Conservation (phyloP, 176 grass and related monocot genomes). For the Triticum urartu region DNA sequence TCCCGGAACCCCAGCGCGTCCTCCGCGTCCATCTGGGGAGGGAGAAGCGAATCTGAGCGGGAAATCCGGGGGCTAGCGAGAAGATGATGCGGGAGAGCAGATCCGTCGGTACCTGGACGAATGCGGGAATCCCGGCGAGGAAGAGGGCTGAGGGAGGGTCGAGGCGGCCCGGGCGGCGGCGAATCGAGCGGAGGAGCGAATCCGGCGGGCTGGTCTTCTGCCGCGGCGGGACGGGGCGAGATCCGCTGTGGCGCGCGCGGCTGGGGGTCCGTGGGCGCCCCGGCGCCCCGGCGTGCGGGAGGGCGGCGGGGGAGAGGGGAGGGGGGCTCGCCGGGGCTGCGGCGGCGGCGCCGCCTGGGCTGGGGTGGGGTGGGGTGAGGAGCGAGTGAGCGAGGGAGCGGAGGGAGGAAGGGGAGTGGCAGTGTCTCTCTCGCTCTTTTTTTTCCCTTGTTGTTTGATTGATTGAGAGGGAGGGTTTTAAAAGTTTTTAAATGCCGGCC, state of each 20-base stretch:
- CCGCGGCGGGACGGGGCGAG: neutral
- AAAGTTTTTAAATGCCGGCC: neutral
- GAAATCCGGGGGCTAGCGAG: neutral
- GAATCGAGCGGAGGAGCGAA: neutral
- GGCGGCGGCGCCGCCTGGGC: neutral
- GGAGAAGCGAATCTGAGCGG: neutral
- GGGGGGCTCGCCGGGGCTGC: neutral
- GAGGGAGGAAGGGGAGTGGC: neutral
- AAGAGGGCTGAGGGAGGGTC: neutral
- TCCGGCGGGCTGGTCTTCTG: neutral
- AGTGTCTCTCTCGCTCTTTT: neutral
- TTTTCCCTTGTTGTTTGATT: neutral
- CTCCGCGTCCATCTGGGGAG: neutral
- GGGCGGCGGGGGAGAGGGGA: neutral
- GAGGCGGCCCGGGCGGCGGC: neutral
- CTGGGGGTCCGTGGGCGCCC: neutral
- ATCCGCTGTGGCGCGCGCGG: neutral
- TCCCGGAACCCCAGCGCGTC: conserved; percentile 45
- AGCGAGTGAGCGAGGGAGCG: neutral
- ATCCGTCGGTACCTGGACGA: neutral
- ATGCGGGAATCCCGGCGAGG: neutral
- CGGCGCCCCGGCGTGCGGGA: neutral
- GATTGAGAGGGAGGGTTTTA: neutral
- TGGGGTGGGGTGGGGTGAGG: neutral
- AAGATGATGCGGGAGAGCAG: neutral